Evolutionary conservation across 805 yeast species (phyloP).

Genomic region (Zygosaccharomyces lentus): DNA sequence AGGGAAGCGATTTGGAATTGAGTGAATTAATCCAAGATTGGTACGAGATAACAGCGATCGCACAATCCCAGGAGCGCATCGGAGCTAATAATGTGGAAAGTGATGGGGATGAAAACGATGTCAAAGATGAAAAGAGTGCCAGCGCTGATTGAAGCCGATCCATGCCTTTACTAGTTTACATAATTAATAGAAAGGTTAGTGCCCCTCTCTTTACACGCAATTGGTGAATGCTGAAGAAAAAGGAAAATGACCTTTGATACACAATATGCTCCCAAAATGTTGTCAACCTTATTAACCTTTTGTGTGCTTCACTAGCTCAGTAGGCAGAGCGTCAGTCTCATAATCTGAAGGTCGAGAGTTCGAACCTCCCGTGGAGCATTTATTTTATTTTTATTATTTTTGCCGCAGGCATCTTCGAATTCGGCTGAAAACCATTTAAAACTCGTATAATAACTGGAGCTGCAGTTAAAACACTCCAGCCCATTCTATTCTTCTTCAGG

Average conservation of each 20-base stretch:
- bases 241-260: no score
- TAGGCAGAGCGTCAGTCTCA: slow-evolving; percentile 44
- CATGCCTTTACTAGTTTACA: no score
- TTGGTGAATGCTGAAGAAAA: no score
- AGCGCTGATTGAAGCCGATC: not conserved
- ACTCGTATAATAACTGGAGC: no score
- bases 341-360: slow-evolving; percentile 41
- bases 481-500: no score
- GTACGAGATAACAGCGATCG: slow-evolving; percentile 16
- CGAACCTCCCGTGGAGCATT: slow-evolving; percentile 40
- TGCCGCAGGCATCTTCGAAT: not conserved
- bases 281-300: not conserved
- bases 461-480: no score
- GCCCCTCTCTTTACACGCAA: no score
- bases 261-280: no score
- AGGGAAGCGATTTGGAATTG: slow-evolving; percentile 5
- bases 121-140: not conserved
- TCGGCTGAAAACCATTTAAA: no score
- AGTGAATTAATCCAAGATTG: slow-evolving; percentile 20
- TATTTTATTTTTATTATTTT: not conserved
- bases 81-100: not conserved
- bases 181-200: no score
- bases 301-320: slow-evolving; percentile 39
- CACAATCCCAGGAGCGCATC: not conserved
- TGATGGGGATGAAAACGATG: not conserved